Evolutionary conservation across 148 eudicot genomes (phyloP).

Genomic region (Rhododendron mucronatum): DNA sequence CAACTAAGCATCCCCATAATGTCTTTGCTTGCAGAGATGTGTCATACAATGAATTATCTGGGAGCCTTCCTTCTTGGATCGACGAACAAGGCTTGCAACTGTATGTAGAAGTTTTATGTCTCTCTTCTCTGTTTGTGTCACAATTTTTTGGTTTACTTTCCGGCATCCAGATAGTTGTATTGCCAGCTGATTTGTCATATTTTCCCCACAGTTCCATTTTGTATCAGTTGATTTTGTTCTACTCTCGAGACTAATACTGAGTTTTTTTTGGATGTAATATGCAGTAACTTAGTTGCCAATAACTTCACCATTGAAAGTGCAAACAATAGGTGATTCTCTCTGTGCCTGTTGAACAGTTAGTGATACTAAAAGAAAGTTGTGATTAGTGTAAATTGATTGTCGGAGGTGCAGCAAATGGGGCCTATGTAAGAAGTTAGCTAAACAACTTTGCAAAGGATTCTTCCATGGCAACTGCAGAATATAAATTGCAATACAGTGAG

Average conservation of each 20-base stretch:
- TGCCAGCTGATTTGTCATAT: background rate
- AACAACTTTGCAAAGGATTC: background rate
- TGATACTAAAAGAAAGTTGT: background rate
- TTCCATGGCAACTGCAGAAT: background rate
- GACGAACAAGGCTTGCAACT: conserved; percentile 39
- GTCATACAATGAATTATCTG: conserved; percentile 78
- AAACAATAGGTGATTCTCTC: conserved; percentile 51
- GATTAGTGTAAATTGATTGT: background rate
- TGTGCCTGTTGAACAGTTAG: background rate
- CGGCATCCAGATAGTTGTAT: background rate
- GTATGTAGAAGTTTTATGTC: conserved; percentile 28
- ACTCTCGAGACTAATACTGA: background rate
- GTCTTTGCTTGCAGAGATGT: conserved; percentile 67
- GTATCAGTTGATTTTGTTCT: background rate
- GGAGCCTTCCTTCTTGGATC: conserved; percentile 79
- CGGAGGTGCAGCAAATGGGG: background rate
- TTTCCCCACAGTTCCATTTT: background rate
- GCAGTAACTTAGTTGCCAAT: conserved; percentile 87
- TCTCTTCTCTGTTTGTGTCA: background rate
- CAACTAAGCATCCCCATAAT: background rate
- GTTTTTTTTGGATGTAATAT: conserved; percentile 2
- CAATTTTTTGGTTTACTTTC: background rate
- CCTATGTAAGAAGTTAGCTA: background rate
- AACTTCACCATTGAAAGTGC: conserved; percentile 54
- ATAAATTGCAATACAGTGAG: too few relatives aligned